Base-by-base conservation (phyloP, 2,329 filamentous ascomycete species). In the Colletotrichum aenigma region DNA sequence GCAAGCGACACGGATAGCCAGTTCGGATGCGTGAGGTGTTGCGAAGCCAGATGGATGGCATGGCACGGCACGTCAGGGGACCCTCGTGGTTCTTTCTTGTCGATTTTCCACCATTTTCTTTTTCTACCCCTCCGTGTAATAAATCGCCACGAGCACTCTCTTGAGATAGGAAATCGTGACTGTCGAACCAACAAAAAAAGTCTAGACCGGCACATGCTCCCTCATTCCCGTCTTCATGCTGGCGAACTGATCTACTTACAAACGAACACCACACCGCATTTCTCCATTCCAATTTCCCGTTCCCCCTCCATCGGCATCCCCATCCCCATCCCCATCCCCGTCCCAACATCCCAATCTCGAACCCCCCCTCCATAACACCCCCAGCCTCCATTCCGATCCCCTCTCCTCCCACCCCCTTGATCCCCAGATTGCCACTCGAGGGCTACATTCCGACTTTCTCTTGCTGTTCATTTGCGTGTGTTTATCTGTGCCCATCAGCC, bases 31-130 rank as follows among this genome's bases (percentile, higher is more conserved):
- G 38, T 43, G 38, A 43, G 38, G 38, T 12, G 38, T 43, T 43
- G 18, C 38, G 18, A 43, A n/a, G 38, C 18, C 38, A n/a, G 38
- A 43, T 43, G 38, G 18, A n/a, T 43, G 38, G 38, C 18, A 43
- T 10, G 38, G 38, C 16, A n/a, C 9, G 38, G 38, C 38, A 43
- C 38, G 9, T n/a, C 38, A 43, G 38, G 38, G 38, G 38, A 43
- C 18, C 38, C 38, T 32, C 30, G 38, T n/a, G 10, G 36, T 65
- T 71, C 70, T 75, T 75, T 67, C 62, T 71, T 66, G 21, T 72
- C 66, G 28, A 52, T 76, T 70, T 71, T 56, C 52, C 38, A n/a
- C 65, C 18, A 43, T 48, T 75, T 61, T 26, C 70, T 66, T 71
- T 71, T 72, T 74, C 64, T 71, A 58, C 66, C 56, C 60, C 68